Evolutionary conservation across 78 protist species (phyloP).

Genomic region (Guillardia theta): DNA sequence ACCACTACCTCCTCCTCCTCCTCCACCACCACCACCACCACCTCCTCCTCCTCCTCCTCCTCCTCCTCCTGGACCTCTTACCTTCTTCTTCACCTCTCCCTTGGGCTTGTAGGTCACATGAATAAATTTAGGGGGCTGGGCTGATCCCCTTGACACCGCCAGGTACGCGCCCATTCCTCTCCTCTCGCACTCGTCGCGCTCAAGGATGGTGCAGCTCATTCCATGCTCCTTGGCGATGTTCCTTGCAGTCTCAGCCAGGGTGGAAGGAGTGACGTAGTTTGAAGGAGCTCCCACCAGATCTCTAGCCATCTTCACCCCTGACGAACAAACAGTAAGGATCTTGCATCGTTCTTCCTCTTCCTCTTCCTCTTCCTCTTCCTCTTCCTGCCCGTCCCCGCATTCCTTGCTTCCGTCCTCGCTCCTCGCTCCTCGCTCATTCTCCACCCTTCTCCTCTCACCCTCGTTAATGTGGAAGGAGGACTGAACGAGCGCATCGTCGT

Average conservation of each 20-base stretch:
- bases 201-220: not conserved
- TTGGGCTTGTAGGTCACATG: constrained; percentile 40
- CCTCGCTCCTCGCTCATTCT: not conserved
- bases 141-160: constrained; percentile 27
- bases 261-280: constrained; percentile 49
- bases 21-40: too few species aligned
- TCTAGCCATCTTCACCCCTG: constrained; percentile 13
- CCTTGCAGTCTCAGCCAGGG: not conserved
- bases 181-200: constrained; percentile 42
- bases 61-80: too few species aligned
- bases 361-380: too few species aligned
- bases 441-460: not conserved
- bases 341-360: too few species aligned
- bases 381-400: too few species aligned
- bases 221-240: not conserved
- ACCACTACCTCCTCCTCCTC: too few species aligned
- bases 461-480: not conserved
- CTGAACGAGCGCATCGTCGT: not conserved
- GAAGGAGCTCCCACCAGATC: constrained; percentile 38
- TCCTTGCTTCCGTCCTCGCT: not conserved
- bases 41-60: too few species aligned
- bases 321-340: not conserved
- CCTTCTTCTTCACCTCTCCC: not conserved
- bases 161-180: constrained; percentile 56
- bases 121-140: constrained; percentile 60